Base-by-base conservation (phyloP, 768 basidiomycete genomes). In the Lanmaoa rubissima region DNA sequence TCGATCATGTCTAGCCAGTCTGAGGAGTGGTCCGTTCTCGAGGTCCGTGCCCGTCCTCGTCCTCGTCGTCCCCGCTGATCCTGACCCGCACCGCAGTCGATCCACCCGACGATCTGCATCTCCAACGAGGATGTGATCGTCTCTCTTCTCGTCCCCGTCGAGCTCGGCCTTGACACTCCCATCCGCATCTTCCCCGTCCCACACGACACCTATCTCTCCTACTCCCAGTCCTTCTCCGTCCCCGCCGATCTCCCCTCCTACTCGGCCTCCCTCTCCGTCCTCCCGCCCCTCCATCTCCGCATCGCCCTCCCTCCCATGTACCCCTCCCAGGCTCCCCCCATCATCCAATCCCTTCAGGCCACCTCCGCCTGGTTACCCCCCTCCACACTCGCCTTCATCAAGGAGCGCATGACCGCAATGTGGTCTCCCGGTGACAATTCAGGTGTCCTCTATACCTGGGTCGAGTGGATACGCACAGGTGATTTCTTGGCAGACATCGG, bases 401-500 rank as follows among this genome's bases (percentile, higher is more conserved):
- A 73, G 19, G 57, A 69, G 14, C 65, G 67, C 11, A 73, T 91
- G 48, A 57, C 67, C n/a, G 73, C 76, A 1, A 81, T 81, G 77
- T 91, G 88, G 87, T 76, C 63, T 12, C 61, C 66, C 31, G 60
- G 51, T 4, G 85, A 84, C 17, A 62, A 64, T 5, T 80, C 86
- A 36, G 79, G 80, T 21, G 74, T 87, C 6, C 74, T 92, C 4
- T 91, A 85, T 61, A 75, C 73, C 39, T 90, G 88, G 88, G 75
- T 89, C 45, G 89, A 91, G 68, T 85, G 77, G 70, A 78, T 92
- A 48, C 82, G 84, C 24, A 82, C 76, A 10, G 89, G 84, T 4
- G 82, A 85, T 35, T 88, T 91, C 65, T 68, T 92, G 24, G 65
- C 73, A 5, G 67, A 72, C 31, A 65, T 85, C 21, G 74, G 76